Conservation (phyloP, 495 filamentous ascomycete genomes). For the Talaromyces nanjingensis region DNA sequence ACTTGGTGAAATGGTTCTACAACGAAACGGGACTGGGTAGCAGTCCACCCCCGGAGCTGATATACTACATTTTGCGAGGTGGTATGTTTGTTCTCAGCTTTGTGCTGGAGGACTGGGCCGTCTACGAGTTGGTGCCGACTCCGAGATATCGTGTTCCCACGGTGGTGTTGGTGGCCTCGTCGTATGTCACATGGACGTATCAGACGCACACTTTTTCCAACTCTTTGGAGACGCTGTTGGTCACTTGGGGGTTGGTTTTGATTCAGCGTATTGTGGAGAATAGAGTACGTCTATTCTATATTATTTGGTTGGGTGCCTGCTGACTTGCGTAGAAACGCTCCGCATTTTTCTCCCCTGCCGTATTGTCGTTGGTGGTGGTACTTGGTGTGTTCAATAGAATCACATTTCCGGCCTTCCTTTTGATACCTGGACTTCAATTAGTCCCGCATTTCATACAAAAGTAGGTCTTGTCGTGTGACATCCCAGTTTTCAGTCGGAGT, state of each 20-base stretch:
- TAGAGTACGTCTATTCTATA: slow-evolving; percentile 45
- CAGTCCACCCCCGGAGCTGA: slow-evolving; percentile 57
- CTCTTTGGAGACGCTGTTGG: slow-evolving; percentile 85
- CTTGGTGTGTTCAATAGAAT: slow-evolving; percentile 92
- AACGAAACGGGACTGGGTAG: slow-evolving; percentile 44
- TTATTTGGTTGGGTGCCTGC: not conserved
- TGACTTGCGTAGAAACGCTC: slow-evolving; percentile 50
- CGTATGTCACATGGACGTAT: slow-evolving; percentile 97
- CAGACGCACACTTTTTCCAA: slow-evolving; percentile 99
- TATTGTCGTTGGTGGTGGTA: slow-evolving; percentile 73
- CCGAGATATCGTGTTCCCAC: slow-evolving; percentile 64
- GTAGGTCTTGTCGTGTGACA: slow-evolving; percentile 38
- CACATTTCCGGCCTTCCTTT: slow-evolving; percentile 87
- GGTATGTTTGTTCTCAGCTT: slow-evolving; percentile 93
- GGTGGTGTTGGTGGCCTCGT: slow-evolving; percentile 78
- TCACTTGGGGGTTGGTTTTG: slow-evolving; percentile 85
- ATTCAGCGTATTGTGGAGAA: slow-evolving; percentile 74
- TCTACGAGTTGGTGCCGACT: slow-evolving; percentile 79
- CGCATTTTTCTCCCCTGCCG: slow-evolving; percentile 63
- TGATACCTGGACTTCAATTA: slow-evolving; percentile 73
- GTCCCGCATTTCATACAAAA: slow-evolving; percentile 77
- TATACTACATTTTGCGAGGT: slow-evolving; percentile 81
- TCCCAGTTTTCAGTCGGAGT: not conserved
- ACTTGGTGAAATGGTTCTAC: slow-evolving; percentile 83
- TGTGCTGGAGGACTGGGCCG: slow-evolving; percentile 94